A percentile compares a stretch with the other conserved stretches of the same genome.
Conservation (phyloP, 768 basidiomycete genomes). For the Mycena metata region DNA sequence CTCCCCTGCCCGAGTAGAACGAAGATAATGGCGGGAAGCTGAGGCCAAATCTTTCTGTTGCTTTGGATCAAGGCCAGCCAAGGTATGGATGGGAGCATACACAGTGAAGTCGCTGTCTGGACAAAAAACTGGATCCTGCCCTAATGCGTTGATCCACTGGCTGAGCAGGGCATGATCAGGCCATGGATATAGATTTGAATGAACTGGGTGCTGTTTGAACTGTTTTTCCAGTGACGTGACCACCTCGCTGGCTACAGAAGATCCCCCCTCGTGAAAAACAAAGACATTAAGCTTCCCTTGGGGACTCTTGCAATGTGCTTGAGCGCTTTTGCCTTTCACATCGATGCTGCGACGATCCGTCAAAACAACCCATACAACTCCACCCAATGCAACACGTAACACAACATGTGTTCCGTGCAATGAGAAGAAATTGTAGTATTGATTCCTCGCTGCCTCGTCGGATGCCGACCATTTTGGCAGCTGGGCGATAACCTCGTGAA, state of each 20-base stretch:
- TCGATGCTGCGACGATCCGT: background rate
- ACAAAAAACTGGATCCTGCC: slow-evolving; percentile 12
- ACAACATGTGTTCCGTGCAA: slow-evolving; percentile 13
- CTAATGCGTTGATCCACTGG: slow-evolving; percentile 12
- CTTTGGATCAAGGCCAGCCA: background rate
- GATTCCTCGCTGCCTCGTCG: background rate
- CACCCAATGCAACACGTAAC: background rate
- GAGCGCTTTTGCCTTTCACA: background rate
- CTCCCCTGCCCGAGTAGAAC: too few relatives aligned
- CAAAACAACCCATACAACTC: slow-evolving; percentile 1
- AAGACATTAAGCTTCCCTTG: background rate
- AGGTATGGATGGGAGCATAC: slow-evolving; percentile 15
- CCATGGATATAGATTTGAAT: background rate
- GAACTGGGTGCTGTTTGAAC: background rate
- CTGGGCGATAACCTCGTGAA: background rate
- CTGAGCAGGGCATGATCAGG: background rate
- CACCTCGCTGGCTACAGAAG: background rate
- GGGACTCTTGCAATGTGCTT: background rate
- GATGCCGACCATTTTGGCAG: background rate
- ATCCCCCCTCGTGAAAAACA: slow-evolving; percentile 3
- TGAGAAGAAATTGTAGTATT: slow-evolving; percentile 29
- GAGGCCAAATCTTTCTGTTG: background rate
- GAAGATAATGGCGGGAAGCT: slow-evolving; percentile 14
- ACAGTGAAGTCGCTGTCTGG: slow-evolving; percentile 2
- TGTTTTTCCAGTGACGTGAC: slow-evolving; percentile 1